phyloP scores from a whole-genome alignment of 2,329 filamentous ascomycete species.

The Verticillium nonalfalfae region DNA sequence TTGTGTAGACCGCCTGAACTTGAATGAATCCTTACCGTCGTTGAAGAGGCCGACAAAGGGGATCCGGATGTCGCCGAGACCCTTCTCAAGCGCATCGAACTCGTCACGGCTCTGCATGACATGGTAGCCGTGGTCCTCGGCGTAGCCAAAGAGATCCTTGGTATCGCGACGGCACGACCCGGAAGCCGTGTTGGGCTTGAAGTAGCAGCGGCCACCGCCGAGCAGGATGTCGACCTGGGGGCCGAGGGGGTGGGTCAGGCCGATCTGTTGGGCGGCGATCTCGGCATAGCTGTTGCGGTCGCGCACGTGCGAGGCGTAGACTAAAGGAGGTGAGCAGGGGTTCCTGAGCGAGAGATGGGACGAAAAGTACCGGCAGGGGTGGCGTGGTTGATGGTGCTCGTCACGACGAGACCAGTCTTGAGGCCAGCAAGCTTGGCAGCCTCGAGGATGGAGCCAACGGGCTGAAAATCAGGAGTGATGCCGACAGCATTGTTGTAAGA shows the following conservation, averaged over 20 bases:
- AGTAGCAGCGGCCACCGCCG: constrained; percentile 32
- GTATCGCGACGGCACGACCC: constrained; percentile 29
- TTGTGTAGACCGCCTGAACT: neutral
- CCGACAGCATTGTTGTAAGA: constrained; percentile 29
- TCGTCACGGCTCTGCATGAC: constrained; percentile 25
- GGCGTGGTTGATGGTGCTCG: constrained; percentile 29
- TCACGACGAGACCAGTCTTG: constrained; percentile 34
- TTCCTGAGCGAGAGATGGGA: neutral
- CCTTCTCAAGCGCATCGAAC: constrained; percentile 23
- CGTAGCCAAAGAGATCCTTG: constrained; percentile 26
- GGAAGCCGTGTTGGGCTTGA: constrained; percentile 27
- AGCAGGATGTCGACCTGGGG: constrained; percentile 29
- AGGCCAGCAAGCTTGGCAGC: constrained; percentile 30
- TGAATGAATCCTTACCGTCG: constrained; percentile 14
- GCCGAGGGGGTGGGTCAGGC: constrained; percentile 29
- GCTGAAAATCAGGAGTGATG: constrained; percentile 22
- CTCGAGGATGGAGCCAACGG: constrained; percentile 30
- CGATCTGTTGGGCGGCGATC: constrained; percentile 31
- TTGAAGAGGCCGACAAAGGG: constrained; percentile 32
- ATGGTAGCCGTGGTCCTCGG: constrained; percentile 24
- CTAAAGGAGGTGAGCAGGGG: constrained; percentile 1
- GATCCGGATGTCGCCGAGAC: constrained; percentile 18
- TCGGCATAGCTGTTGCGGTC: constrained; percentile 24
- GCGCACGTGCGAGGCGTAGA: constrained; percentile 24
- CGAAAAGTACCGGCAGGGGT: constrained; percentile 18